Evolutionary conservation across 2,329 filamentous ascomycete genomes (phyloP), one percentile per base, ranked within the genome.

Genomic region (Talaromyces sp.): DNA sequence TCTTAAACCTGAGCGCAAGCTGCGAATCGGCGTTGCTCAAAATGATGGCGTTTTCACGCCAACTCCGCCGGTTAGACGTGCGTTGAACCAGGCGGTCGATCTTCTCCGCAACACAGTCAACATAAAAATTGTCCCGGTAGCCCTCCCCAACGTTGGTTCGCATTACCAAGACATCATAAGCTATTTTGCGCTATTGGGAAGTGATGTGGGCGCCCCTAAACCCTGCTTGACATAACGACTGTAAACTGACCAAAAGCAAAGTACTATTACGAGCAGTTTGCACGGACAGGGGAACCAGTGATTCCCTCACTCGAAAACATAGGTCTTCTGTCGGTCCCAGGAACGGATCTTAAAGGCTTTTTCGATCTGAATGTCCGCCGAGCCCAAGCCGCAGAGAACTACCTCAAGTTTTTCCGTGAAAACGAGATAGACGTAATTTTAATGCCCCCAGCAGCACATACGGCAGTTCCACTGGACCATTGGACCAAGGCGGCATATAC

Each of bases 401-500:
- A 62, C 27, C 58, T 47, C n/a, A 47, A 58, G 27, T 9, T 62
- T 15, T 57, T 62, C 22, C 49, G 49, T 39, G 63, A 65, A 22
- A 65, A 65, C 27, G 58, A 62, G 1, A 27, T 65, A 50, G 84
- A 86, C 70, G 82, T 78, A 0, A 74, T 86, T 0, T 57, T 87
- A n/a, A 78, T 78, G 69, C 77, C 81, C 5, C 75, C 78, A 5
- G 81, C 83, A n/a, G 80, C 82, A 65, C 77, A 75, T 13, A 85
- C 83, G 0, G 83, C 85, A 1, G 79, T 82, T 0, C 75, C 75
- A 33, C 84, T 86, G 68, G 84, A 86, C 69, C n/a, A 25, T 17
- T 64, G 35, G 56, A 31, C 35, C 9, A 50, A 39, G 35, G 56
- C 56, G 22, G 22, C 54, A 11, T 64, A 64, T 60, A 64, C 27